Evolutionary conservation across 768 basidiomycete genomes (phyloP).

Genomic region (Suillus subalutaceus): DNA sequence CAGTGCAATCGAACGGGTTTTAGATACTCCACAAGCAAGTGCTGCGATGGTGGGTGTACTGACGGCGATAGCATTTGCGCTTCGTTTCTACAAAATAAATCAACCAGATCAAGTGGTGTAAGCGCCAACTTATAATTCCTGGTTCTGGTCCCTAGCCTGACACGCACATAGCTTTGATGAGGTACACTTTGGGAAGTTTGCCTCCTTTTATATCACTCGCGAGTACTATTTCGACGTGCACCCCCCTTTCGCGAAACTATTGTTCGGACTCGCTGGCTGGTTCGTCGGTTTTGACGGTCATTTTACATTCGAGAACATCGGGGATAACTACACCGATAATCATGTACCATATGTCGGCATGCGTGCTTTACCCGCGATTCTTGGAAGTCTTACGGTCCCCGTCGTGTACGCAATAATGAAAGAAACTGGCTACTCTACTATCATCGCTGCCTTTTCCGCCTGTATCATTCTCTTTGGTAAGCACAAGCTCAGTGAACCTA

Average conservation of each 20-base stretch:
- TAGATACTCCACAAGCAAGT: constrained; percentile 69
- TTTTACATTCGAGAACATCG: constrained; percentile 94
- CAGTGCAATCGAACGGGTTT: constrained; percentile 59
- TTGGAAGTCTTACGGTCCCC: constrained; percentile 89
- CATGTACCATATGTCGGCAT: constrained; percentile 95
- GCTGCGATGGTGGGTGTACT: constrained; percentile 60
- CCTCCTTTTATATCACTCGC: constrained; percentile 87
- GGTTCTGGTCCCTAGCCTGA: constrained; percentile 11
- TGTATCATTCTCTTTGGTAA: constrained; percentile 83
- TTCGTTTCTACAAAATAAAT: constrained; percentile 94
- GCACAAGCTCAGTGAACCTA: constrained; percentile 29
- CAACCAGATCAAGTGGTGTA: constrained; percentile 95
- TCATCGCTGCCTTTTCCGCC: constrained; percentile 90
- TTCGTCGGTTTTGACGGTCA: constrained; percentile 94
- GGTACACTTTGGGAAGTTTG: constrained; percentile 99
- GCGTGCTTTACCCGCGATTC: constrained; percentile 88
- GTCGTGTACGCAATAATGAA: constrained; percentile 97
- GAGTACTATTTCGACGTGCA: constrained; percentile 99
- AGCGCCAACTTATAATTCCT: constrained; percentile 33
- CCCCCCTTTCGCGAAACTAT: constrained; percentile 93
- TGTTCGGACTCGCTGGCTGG: constrained; percentile 95
- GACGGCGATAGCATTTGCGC: constrained; percentile 76
- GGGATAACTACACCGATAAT: constrained; percentile 84
- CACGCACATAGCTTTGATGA: constrained; percentile 78
- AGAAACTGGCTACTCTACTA: constrained; percentile 92